A percentile compares a stretch with the other conserved stretches of the same genome.
phyloP scores from a whole-genome alignment of 2,329 filamentous ascomycete genomes.

The Fusarium veterinarium region DNA sequence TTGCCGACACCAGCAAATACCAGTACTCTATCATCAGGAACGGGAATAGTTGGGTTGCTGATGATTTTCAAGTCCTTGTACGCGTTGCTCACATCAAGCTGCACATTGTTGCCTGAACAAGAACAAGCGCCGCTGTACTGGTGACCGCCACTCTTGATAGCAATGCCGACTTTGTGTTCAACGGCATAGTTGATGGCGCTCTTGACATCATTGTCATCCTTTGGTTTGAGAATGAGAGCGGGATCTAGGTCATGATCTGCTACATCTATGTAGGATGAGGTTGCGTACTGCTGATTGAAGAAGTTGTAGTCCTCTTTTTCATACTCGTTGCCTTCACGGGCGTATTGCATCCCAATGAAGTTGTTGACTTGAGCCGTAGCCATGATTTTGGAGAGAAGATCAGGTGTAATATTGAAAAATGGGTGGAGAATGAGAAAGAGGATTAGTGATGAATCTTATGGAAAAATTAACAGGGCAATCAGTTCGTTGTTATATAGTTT shows the following conservation, averaged over 20 bases:
- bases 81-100: not conserved
- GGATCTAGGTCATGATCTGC: not conserved
- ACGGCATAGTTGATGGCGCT: not conserved
- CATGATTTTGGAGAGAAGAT: not conserved
- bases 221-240: not conserved
- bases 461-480: fast-evolving
- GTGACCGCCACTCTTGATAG: not conserved
- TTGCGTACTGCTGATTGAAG: not conserved
- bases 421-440: not conserved
- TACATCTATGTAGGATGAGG: not conserved
- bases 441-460: not conserved
- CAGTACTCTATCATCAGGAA: not conserved
- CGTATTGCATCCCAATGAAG: not conserved
- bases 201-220: not conserved
- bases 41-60: fast-evolving
- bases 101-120: not conserved
- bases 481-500: not conserved
- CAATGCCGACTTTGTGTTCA: not conserved
- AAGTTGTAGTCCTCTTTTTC: not conserved
- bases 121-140: not conserved
- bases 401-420: too few species aligned
- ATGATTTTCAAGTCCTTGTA: not conserved
- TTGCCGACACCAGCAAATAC: not conserved
- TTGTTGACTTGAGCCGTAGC: not conserved
- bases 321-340: not conserved